Percentiles rank a stretch among this genome's conserved stretches.
Evolutionary conservation across 495 filamentous ascomycete genomes (phyloP).

Genomic region (Corynascus novoguineensis): DNA sequence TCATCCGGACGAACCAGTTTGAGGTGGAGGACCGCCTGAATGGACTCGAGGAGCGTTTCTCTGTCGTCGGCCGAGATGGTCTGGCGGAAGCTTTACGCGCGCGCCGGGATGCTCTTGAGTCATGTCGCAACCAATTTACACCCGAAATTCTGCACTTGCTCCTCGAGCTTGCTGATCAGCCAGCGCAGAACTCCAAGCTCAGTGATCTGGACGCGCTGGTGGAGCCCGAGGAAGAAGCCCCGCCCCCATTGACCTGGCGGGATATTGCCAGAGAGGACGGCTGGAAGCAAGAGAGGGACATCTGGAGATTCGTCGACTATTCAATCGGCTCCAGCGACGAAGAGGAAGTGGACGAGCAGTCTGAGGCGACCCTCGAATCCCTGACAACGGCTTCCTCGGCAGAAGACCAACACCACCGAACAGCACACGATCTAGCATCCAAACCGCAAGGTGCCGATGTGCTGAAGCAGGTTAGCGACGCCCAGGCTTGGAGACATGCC

Average conservation of each 20-base stretch:
- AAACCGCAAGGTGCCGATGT: constrained; percentile 34
- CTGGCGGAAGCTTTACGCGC: constrained; percentile 68
- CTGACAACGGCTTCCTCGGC: constrained; percentile 17
- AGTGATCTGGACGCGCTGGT: constrained; percentile 53
- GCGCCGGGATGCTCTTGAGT: constrained; percentile 57
- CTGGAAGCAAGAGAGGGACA: constrained; percentile 57
- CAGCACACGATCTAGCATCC: constrained; percentile 34
- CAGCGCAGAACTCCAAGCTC: constrained; percentile 61
- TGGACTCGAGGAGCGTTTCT: constrained; percentile 85
- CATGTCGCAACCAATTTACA: constrained; percentile 50
- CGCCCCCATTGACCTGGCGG: constrained; percentile 59
- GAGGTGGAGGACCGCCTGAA: constrained; percentile 66
- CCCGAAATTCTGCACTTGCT: constrained; percentile 79
- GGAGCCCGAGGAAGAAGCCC: constrained; percentile 35
- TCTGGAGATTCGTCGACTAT: constrained; percentile 79
- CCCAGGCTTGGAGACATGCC: constrained; percentile 59
- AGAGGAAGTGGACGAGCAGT: constrained; percentile 34
- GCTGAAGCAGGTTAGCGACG: constrained; percentile 48
- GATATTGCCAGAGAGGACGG: constrained; percentile 71
- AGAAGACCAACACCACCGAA: constrained; percentile 35
- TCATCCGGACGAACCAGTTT: constrained; percentile 81
- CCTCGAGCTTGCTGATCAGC: constrained; percentile 75
- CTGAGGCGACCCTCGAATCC: constrained; percentile 31
- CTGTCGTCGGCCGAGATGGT: constrained; percentile 68
- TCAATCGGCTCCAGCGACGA: constrained; percentile 59